Evolutionary conservation across 225 moss, liverwort and hornwort species (phyloP), one percentile per base, ranked within the genome.

Genomic region (Takakia lepidozioides): DNA sequence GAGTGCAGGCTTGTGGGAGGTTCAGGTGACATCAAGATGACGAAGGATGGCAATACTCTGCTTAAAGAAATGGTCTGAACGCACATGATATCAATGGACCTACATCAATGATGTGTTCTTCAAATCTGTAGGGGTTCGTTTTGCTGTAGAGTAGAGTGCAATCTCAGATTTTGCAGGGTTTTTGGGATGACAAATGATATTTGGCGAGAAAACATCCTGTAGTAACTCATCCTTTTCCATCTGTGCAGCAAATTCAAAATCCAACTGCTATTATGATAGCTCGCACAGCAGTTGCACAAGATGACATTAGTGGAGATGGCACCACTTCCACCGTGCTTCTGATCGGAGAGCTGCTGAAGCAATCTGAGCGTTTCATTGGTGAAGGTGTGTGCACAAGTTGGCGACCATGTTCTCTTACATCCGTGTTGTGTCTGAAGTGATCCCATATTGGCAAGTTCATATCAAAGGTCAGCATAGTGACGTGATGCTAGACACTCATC

Each of bases 231-330:
- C n/a, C n/a, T n/a, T n/a, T n/a, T 58, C 6, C 52, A 3, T 56
- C 16, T 29, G n/a, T 51, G 21, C 54, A 80, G 80, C 90, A 98
- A 85, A 90, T 98, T 57, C 95, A 98, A 64, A 98, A 98, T 55
- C 90, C 95, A 28, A 90, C 95, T 5, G 95, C 95, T 32, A 98
- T 98, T 17, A 98, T 98, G 95, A 98, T 98, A 23, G 95, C 95
- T 0, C 82, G 95, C 38, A 90, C 95, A 67, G 95, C 95, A n/a
- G 90, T 98, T 29, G 90, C 95, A 1, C 95, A 90, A 62, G 95
- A 98, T 62, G 95, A 90, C 48, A 87, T 98, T 22, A 90, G 95
- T 66, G 95, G 95, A 49, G 95, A 98, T 61, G 90, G 90, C 18
- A 98, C 95, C 3, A 90, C 95, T 18, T 90, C 87, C 23, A 98